These are phyloP conservation scores for Coniochaeta ligniaria DNA, from an alignment of 2,329 filamentous ascomycete species.

Conservation along the genomic window DNA sequence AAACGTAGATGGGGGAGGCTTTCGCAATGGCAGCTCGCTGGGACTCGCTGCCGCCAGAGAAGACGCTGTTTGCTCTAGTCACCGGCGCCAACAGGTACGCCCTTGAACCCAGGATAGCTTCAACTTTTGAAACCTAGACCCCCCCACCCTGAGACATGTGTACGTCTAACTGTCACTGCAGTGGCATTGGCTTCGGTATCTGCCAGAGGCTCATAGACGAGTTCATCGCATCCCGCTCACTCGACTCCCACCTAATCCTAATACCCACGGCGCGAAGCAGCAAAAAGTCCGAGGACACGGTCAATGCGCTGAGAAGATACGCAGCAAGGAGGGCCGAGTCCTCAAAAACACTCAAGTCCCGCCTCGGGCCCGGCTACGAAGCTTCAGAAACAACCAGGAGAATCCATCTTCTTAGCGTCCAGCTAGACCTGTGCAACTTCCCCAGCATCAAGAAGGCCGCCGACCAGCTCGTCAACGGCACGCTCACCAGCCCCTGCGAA, in stretches of 20 bases:
- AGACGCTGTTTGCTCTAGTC: constrained; percentile 60
- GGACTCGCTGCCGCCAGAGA: constrained; percentile 23
- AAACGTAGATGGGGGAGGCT: not conserved
- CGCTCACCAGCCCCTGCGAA: constrained; percentile 36
- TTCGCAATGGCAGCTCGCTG: constrained; percentile 23
- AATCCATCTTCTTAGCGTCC: constrained; percentile 50
- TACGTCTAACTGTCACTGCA: constrained; percentile 33
- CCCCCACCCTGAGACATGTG: constrained; percentile 1
- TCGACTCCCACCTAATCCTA: constrained; percentile 64
- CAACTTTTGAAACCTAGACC: not conserved
- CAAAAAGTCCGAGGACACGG: constrained; percentile 67
- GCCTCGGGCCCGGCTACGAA: constrained; percentile 28
- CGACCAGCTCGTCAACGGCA: constrained; percentile 34
- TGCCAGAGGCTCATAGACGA: constrained; percentile 84
- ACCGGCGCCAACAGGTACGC: constrained; percentile 78
- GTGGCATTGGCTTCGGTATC: constrained; percentile 80
- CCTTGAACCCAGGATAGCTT: not conserved
- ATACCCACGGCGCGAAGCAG: constrained; percentile 76
- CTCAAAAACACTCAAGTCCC: constrained; percentile 28
- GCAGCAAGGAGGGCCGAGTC: constrained; percentile 40
- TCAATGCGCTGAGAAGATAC: constrained; percentile 56
- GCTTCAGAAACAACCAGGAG: constrained; percentile 37
- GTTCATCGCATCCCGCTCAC: constrained; percentile 65
- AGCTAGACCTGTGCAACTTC: constrained; percentile 55
- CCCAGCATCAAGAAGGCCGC: constrained; percentile 41